Percentiles rank a stretch among this genome's conserved stretches.
phyloP scores from a whole-genome alignment of 352 stramenopile genomes.

The Discostella stelligera region DNA sequence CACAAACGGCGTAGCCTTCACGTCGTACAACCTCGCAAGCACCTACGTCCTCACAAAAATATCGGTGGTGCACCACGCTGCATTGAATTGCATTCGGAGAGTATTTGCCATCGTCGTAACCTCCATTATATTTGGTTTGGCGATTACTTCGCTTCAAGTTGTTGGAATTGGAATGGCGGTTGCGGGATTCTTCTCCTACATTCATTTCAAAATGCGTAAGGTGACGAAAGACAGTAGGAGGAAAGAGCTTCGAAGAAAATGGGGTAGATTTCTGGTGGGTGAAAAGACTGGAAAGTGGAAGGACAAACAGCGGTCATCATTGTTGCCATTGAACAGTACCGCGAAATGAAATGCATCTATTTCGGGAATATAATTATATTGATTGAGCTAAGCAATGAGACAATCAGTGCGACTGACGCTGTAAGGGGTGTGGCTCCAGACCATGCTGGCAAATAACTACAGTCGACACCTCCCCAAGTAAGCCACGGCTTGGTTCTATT shows the following conservation, averaged over 20 bases:
- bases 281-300: slow-evolving; percentile 14
- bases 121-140: slow-evolving; percentile 63
- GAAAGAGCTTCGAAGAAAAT: slow-evolving; percentile 45
- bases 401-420: slow-evolving; percentile 8
- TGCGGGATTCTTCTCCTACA: slow-evolving; percentile 66
- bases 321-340: slow-evolving; percentile 26
- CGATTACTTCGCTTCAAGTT: slow-evolving; percentile 51
- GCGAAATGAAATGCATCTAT: neutral
- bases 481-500: slow-evolving; percentile 87
- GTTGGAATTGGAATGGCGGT: slow-evolving; percentile 66
- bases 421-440: slow-evolving; percentile 2
- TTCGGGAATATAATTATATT: slow-evolving; percentile 15
- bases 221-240: slow-evolving; percentile 26
- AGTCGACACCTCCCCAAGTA: slow-evolving; percentile 77
- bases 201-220: slow-evolving; percentile 61
- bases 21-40: slow-evolving; percentile 73
- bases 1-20: slow-evolving; percentile 74
- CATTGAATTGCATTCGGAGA: slow-evolving; percentile 76
- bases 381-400: slow-evolving; percentile 9
- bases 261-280: slow-evolving; percentile 25
- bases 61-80: slow-evolving; percentile 76
- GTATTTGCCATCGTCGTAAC: slow-evolving; percentile 77
- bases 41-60: slow-evolving; percentile 78
- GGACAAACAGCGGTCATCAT: slow-evolving; percentile 22
- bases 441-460: slow-evolving; percentile 64